Conservation (phyloP, 441 rosid species). For the Sinapis alba region DNA sequence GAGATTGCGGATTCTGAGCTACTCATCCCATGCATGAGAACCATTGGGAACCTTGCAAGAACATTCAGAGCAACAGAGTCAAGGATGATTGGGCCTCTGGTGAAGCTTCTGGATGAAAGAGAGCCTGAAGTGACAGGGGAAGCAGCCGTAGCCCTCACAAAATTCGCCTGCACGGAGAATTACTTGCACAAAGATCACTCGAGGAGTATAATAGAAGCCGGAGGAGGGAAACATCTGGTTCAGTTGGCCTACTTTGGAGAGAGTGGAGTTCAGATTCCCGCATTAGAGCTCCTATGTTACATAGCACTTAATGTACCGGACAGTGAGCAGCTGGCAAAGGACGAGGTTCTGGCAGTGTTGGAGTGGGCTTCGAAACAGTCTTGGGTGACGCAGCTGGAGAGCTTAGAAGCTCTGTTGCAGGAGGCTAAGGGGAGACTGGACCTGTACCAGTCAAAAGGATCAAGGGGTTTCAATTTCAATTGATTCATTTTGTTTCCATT, state of each 20-base stretch:
- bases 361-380: slow-evolving; percentile 93
- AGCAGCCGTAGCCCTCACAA: slow-evolving; percentile 73
- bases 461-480: slow-evolving; percentile 65
- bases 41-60: slow-evolving; percentile 88
- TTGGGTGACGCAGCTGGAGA: slow-evolving; percentile 53
- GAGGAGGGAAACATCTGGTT: slow-evolving; percentile 82
- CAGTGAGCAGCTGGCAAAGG: slow-evolving; percentile 82
- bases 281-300: slow-evolving; percentile 71
- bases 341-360: slow-evolving; percentile 71
- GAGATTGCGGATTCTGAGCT: slow-evolving; percentile 69
- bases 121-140: slow-evolving; percentile 70
- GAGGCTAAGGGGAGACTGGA: slow-evolving; percentile 83
- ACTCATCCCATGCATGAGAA: slow-evolving; percentile 77
- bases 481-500: slow-evolving; percentile 31
- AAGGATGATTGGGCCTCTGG: slow-evolving; percentile 83
- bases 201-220: slow-evolving; percentile 78
- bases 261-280: slow-evolving; percentile 63
- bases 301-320: slow-evolving; percentile 83
- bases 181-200: slow-evolving; percentile 85
- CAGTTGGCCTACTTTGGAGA: slow-evolving; percentile 91
- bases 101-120: slow-evolving; percentile 79
- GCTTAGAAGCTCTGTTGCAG: slow-evolving; percentile 50
- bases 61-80: slow-evolving; percentile 94
- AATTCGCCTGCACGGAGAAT: slow-evolving; percentile 79
- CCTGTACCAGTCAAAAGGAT: slow-evolving; percentile 88